phyloP scores from a whole-genome alignment of 345 rosid species.

The Syzygium aromaticum region DNA sequence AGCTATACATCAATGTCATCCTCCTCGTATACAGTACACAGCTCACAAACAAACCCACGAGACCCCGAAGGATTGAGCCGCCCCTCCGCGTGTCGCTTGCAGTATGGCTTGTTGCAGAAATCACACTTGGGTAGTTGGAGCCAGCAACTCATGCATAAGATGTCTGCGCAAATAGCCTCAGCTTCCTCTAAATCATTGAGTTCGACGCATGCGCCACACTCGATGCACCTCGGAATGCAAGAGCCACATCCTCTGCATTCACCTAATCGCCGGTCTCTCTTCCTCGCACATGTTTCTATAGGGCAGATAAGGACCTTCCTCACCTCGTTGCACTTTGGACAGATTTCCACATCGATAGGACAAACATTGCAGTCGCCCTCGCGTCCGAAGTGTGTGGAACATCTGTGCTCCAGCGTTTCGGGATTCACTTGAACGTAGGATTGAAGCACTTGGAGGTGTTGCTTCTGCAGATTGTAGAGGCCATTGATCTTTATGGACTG shows the following conservation, averaged over 20 bases:
- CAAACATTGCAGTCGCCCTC: background rate
- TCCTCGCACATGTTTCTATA: slow-evolving; percentile 20
- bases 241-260: slow-evolving; percentile 49
- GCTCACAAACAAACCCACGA: slow-evolving; percentile 45
- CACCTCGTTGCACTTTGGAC: slow-evolving; percentile 58
- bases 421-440: slow-evolving; percentile 16
- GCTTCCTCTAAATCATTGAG: slow-evolving; percentile 38
- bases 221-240: slow-evolving; percentile 60
- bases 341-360: slow-evolving; percentile 45
- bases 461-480: slow-evolving; percentile 35
- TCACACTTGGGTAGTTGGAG: slow-evolving; percentile 60
- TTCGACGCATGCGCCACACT: slow-evolving; percentile 48
- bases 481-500: slow-evolving; percentile 41
- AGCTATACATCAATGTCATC: background rate
- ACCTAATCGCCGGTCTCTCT: slow-evolving; percentile 1
- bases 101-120: slow-evolving; percentile 65
- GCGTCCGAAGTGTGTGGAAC: background rate
- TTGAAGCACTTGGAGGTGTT: slow-evolving; percentile 33
- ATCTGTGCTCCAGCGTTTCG: background rate
- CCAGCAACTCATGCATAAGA: slow-evolving; percentile 64
- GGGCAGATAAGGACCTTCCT: slow-evolving; percentile 53
- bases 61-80: slow-evolving; percentile 5
- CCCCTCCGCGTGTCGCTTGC: slow-evolving; percentile 25
- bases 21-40: slow-evolving; percentile 18
- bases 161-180: slow-evolving; percentile 38